Base-by-base conservation (phyloP, 768 basidiomycete genomes). In the Sarcodon aspratus region DNA sequence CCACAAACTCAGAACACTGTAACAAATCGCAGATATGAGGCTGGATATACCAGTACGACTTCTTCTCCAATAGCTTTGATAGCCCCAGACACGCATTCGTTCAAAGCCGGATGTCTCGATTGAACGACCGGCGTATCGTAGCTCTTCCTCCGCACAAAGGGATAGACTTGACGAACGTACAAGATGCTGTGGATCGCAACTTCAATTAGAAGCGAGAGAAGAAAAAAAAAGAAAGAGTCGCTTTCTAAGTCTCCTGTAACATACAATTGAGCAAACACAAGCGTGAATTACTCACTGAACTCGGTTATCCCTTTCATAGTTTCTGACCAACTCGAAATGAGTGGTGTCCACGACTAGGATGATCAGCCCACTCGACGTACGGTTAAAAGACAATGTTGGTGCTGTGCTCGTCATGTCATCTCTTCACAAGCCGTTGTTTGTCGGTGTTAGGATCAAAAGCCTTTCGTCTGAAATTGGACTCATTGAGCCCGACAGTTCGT, bases 51-150 rank as follows among this genome's bases (percentile, higher is more conserved):
- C 49, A 71, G 68, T 15, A 69, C 61, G 11, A 96, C 70, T 62
- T 95, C 91, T 43, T 88, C 85, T 15, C 75, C 72, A 31, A 93
- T 64, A 15, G 88, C 83, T 58, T 83, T 84, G 50, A 92, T 73
- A 2, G 89, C 85, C 15, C 86, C 85, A n/a, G 88, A 78, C 49
- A 98, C 84, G 61, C 96, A 98, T 42, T 85, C 80, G 54, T 88
- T 85, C 47, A 98, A 70, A 37, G 78, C 78, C 2, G 93, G 92
- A 61, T 94, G 89, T n/a, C 93, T 80, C 3, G 89, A 91, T 66
- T 96, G 92, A 60, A 81, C 97, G 9, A 95, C 90, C 0, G 90
- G 86, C 0, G 85, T 85, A 51, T 90, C 81, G 63, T 93, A 96
- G 61, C 91, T 93, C 67, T 85, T 86, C 49, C 88, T 75, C 37